Evolutionary conservation across 1,284 basidiomycete genomes (phyloP).

Genomic region (Ganoderma resinaceum): DNA sequence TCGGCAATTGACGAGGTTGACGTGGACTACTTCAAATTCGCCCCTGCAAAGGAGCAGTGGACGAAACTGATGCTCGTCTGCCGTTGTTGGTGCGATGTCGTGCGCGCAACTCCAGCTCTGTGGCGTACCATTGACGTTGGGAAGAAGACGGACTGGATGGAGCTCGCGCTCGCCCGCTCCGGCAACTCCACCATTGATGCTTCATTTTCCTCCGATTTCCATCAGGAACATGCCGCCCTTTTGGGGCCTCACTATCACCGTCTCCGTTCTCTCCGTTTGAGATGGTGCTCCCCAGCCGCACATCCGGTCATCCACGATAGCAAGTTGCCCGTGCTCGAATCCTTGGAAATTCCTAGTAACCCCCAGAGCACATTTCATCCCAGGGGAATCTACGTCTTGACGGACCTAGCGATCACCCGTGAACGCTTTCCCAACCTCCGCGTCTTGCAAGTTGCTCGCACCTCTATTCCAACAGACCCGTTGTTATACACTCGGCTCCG

Average conservation of each 20-base stretch:
- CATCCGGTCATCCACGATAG: neutral
- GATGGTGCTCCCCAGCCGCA: neutral
- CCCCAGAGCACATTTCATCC: neutral
- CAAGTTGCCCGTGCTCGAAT: neutral
- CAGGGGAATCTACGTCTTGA: neutral
- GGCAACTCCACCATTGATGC: neutral
- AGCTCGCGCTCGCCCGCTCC: neutral
- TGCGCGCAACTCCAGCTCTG: neutral
- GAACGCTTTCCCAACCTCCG: neutral
- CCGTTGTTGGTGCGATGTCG: neutral
- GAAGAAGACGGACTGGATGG: neutral
- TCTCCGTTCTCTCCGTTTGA: neutral
- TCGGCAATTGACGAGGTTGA: neutral
- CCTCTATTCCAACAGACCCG: neutral
- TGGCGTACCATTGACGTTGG: constrained; percentile 1
- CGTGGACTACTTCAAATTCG: neutral
- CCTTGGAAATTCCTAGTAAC: neutral
- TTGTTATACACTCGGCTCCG: neutral
- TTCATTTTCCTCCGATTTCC: neutral
- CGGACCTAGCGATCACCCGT: neutral
- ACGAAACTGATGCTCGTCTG: neutral
- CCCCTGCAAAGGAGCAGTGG: neutral
- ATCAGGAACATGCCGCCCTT: neutral
- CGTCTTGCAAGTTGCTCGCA: neutral
- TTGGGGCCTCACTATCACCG: neutral